Conservation (phyloP, 768 basidiomycete species). For the Xerocomus potaroensis region DNA sequence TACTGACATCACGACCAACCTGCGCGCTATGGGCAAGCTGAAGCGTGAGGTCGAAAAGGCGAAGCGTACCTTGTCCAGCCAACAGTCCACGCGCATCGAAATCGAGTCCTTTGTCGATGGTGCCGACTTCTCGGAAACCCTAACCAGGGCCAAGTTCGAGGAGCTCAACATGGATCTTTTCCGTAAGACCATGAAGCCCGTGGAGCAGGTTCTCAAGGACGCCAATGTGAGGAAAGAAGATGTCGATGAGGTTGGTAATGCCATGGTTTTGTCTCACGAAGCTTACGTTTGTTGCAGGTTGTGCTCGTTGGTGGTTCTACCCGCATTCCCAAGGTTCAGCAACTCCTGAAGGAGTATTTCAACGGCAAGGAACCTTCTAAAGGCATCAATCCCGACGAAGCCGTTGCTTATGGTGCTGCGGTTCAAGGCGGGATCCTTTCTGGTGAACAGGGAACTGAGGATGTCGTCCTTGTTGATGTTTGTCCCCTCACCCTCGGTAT, state of each 20-base stretch:
- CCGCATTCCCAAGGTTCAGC: slow-evolving; percentile 99
- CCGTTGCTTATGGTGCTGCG: slow-evolving; percentile 97
- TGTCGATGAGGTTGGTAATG: slow-evolving; percentile 67
- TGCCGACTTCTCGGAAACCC: slow-evolving; percentile 95
- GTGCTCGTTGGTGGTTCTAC: slow-evolving; percentile 97
- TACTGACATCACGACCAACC: slow-evolving; percentile 74
- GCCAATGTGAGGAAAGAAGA: slow-evolving; percentile 98
- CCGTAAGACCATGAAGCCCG: slow-evolving; percentile 99
- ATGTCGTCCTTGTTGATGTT: slow-evolving; percentile 94
- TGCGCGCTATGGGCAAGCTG: slow-evolving; percentile 83
- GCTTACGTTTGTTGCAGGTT: slow-evolving; percentile 38
- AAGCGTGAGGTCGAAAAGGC: slow-evolving; percentile 93
- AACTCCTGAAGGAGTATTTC: slow-evolving; percentile 97
- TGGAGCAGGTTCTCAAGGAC: slow-evolving; percentile 98
- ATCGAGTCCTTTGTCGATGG: slow-evolving; percentile 96
- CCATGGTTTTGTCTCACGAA: background rate
- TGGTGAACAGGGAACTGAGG: slow-evolving; percentile 86
- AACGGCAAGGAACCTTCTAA: slow-evolving; percentile 95
- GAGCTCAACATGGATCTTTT: slow-evolving; percentile 99
- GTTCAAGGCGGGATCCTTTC: slow-evolving; percentile 98
- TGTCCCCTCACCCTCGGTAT: slow-evolving; percentile 97
- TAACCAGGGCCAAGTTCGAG: slow-evolving; percentile 98
- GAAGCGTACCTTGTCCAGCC: slow-evolving; percentile 88
- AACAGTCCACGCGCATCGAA: slow-evolving; percentile 88
- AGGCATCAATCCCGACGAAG: slow-evolving; percentile 99